Base-by-base conservation (phyloP, 2,329 filamentous ascomycete species). In the Colletotrichum gigasporum region DNA sequence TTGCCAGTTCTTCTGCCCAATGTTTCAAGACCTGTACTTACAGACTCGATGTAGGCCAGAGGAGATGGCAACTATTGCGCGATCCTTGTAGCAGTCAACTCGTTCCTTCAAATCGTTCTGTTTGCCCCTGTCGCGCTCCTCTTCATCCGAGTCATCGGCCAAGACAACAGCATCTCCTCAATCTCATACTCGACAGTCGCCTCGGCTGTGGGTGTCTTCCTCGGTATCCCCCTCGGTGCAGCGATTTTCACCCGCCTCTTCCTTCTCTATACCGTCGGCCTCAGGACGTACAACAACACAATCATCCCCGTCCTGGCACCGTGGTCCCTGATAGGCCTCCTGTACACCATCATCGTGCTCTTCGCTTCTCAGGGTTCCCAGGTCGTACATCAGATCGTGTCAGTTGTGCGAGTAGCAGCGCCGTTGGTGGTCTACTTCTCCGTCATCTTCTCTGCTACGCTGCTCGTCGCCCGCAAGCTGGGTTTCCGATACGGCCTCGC, bases 291-390 rank as follows among this genome's bases (percentile, higher is more conserved):
- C 73, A 83, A 92, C 35, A 73, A 80, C 3, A 81, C 85, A 3
- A 96, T 97, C 74, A 74, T 97, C n/a, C 86, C 84, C 32, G 89
- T 85, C 73, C 81, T 88, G 3, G 85, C 88, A 0, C 94, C 93
- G 0, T 90, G 87, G 83, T 95, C 92, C 0, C 83, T 97, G 2
- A 87, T 97, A 68, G 94, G 93, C 0, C 83, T 97, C 5, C 80
- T 97, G 1, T 97, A 94, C 80, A 97, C 93, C 1, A 96, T 97
- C 69, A 76, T 96, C 6, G 89, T 97, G 1, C 83, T 97, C 2
- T 97, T 97, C 73, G 93, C 91, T 0, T 92, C 90, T 1, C 93
- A 97, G 73, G 93, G 93, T 3, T 79, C 79, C 20, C 88, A 89
- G 51, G 92, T 96, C 2, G 90, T 95, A 1, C 87, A 92, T 69